Conservation (phyloP, 2,329 filamentous ascomycete genomes). For the Escovopsis sp. region DNA sequence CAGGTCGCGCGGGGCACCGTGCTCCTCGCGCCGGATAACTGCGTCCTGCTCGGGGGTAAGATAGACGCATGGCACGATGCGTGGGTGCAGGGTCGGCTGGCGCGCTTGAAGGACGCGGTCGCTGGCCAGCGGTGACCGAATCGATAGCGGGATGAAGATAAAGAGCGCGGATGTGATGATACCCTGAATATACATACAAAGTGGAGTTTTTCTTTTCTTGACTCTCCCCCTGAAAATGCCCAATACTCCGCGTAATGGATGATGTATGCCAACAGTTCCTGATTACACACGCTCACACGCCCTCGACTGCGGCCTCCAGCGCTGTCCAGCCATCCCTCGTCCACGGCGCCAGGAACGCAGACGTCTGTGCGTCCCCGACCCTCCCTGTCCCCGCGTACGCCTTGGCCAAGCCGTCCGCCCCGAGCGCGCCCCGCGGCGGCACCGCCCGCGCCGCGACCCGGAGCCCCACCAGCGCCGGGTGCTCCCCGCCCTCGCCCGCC, state of each 20-base stretch:
- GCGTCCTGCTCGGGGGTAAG: conserved; percentile 72
- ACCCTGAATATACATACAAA: conserved; percentile 1
- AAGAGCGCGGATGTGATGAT: conserved; percentile 1
- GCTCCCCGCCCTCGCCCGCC: conserved; percentile 13
- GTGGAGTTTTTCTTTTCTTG: not conserved
- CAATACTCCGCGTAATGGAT: not conserved
- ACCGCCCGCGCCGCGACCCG: conserved; percentile 61
- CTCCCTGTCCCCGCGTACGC: conserved; percentile 63
- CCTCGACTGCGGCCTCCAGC: conserved; percentile 23
- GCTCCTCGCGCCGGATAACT: conserved; percentile 56
- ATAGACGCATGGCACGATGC: conserved; percentile 65
- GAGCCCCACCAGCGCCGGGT: conserved; percentile 62
- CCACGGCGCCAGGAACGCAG: conserved; percentile 76
- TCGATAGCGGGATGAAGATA: not conserved
- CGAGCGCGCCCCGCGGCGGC: conserved; percentile 55
- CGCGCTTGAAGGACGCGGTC: conserved; percentile 48
- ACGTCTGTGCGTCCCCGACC: conserved; percentile 59
- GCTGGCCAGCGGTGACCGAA: conserved; percentile 13
- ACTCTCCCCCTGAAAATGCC: not conserved
- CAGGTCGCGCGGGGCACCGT: conserved; percentile 61
- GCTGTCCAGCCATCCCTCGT: conserved; percentile 47
- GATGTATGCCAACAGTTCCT: not conserved
- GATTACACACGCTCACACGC: conserved; percentile 6
- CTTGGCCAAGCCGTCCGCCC: conserved; percentile 52
- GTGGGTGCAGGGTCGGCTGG: conserved; percentile 62